phyloP scores from a whole-genome alignment of 2,329 filamentous ascomycete species.

The Neurospora crassa region DNA sequence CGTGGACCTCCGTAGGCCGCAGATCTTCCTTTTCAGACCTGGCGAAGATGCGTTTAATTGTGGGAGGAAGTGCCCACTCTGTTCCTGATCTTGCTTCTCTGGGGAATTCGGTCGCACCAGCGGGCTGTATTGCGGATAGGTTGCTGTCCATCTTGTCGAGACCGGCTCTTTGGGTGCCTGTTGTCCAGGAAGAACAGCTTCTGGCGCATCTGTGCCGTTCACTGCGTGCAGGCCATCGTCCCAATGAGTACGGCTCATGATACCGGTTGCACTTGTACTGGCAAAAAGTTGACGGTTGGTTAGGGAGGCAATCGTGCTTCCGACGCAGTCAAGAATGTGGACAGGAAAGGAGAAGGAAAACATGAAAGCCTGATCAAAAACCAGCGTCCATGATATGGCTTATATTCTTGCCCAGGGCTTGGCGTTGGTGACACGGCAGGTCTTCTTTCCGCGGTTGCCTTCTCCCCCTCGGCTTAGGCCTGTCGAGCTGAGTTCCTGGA shows the following conservation, averaged over 20 bases:
- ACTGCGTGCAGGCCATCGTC: not conserved
- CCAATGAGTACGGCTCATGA: not conserved
- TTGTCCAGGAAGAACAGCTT: not conserved
- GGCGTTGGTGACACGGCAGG: not conserved
- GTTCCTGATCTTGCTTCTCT: not conserved
- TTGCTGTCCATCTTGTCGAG: not conserved
- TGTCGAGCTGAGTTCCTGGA: not conserved
- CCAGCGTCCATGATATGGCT: not conserved
- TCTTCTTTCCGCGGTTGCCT: not conserved
- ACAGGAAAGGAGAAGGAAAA: not conserved
- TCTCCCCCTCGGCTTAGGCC: not conserved
- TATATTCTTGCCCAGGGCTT: not conserved
- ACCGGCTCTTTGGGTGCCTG: not conserved
- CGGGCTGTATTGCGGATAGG: not conserved
- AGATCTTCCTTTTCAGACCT: conserved; percentile 1
- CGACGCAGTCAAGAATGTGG: not conserved
- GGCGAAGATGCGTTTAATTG: not conserved
- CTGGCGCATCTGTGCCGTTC: not conserved
- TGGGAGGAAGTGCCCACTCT: not conserved
- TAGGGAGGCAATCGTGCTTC: not conserved
- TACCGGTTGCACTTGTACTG: not conserved
- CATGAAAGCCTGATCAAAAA: not conserved
- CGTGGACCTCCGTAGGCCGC: conserved; percentile 2
- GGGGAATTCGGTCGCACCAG: not conserved
- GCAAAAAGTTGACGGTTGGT: not conserved